Base-by-base conservation (phyloP, 495 filamentous ascomycete genomes). In the Penicillium roqueforti region DNA sequence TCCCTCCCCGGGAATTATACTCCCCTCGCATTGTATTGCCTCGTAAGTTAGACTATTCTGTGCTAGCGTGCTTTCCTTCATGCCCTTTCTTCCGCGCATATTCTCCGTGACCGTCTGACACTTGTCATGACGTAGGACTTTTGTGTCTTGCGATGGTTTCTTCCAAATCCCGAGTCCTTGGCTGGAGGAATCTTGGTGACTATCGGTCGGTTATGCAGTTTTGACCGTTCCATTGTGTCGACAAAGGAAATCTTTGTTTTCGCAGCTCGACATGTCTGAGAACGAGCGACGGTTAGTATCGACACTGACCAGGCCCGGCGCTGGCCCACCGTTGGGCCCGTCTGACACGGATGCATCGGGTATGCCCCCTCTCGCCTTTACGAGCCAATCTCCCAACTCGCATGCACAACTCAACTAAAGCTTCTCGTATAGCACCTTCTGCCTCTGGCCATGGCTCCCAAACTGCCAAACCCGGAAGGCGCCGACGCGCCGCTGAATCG, bases 261-360 rank as follows among this genome's bases (percentile, higher is more conserved):
- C 14, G 16, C 47, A 43, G 46, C 42, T 47, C 60, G 63, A 57
- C 28, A 74, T 74, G 70, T 65, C 70, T 20, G 61, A 37, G 42
- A 57, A 60, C 54, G 58, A 60, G 18, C 60, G 22, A 40, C 45
- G 18, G 20, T 25, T 51, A 44, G 50, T 34, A 39, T 44, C 57
- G 28, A 37, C 51, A 42, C 38, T 28, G 46, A 23, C 47, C 44
- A 31, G 31, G 36, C 23, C 48, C 26, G 31, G 39, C 45, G 26
- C 26, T 28, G 43, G 14, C 18, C 34, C 52, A 18, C 38, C 32
- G 46, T 37, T 31, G 18, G 43, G 38, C 14, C 26, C 54, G 14
- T 29, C 51, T 29, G 36, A 25, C n/a, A 32, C 54, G 46, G 57
- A 60, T 40, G 26, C 44, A 47, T 39, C 61, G 45, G 59, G 64